Conservation (phyloP, 2,329 filamentous ascomycete species). For the Helotiales sp. region DNA sequence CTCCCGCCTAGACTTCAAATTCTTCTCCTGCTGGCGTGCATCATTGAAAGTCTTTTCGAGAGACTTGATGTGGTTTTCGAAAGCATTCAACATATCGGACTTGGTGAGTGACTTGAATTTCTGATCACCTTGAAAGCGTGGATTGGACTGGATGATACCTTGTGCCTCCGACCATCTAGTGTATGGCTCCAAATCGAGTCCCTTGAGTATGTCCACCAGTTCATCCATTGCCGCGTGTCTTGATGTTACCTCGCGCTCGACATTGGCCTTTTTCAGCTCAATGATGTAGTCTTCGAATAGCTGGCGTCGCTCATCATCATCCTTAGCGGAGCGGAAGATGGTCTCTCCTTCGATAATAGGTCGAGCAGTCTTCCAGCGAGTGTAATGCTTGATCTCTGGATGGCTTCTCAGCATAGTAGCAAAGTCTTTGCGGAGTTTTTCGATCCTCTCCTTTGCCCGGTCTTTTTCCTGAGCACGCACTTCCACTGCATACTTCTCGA, state of each 20-base stretch:
- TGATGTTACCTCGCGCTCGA: slow-evolving; percentile 73
- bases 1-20: slow-evolving; percentile 77
- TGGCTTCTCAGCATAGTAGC: slow-evolving; percentile 95
- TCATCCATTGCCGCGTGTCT: slow-evolving; percentile 86
- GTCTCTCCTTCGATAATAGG: slow-evolving; percentile 95
- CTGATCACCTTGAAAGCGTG: slow-evolving; percentile 78
- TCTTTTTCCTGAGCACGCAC: slow-evolving; percentile 92
- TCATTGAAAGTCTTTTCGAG: slow-evolving; percentile 93
- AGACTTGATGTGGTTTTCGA: slow-evolving; percentile 93
- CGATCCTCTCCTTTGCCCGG: slow-evolving; percentile 87
- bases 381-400: slow-evolving; percentile 96
- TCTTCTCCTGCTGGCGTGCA: slow-evolving; percentile 84
- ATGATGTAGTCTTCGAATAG: slow-evolving; percentile 93
- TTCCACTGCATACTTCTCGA: slow-evolving; percentile 93
- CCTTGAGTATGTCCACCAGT: slow-evolving; percentile 76
- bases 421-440: slow-evolving; percentile 93
- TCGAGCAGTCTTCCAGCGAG: slow-evolving; percentile 93
- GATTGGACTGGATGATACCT: slow-evolving; percentile 76
- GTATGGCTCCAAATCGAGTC: slow-evolving; percentile 86
- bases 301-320: slow-evolving; percentile 85
- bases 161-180: slow-evolving; percentile 94
- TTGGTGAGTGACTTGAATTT: slow-evolving; percentile 87
- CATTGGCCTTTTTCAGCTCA: slow-evolving; percentile 79
- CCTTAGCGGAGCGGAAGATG: slow-evolving; percentile 88
- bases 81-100: slow-evolving; percentile 88